phyloP scores from a whole-genome alignment of 495 filamentous ascomycete species.

The Tuber aestivum region DNA sequence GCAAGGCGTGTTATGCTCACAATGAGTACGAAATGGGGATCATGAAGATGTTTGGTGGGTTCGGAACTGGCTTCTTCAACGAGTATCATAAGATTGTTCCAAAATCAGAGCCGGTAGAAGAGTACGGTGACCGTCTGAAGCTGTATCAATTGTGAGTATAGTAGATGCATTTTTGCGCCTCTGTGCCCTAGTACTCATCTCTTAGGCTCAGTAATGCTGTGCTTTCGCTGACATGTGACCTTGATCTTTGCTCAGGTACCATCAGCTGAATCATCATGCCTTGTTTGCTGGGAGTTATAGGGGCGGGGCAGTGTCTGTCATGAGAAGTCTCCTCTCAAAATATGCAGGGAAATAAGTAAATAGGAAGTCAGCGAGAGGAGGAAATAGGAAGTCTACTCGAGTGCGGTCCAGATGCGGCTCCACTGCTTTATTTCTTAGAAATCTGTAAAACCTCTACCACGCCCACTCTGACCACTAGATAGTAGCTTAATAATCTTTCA shows the following conservation, averaged over 20 bases:
- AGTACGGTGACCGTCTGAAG: slow-evolving; percentile 73
- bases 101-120: slow-evolving; percentile 72
- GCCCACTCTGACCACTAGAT: slow-evolving; percentile 1
- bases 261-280: slow-evolving; percentile 83
- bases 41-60: slow-evolving; percentile 95
- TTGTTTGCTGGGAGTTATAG: slow-evolving; percentile 76
- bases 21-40: slow-evolving; percentile 86
- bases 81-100: slow-evolving; percentile 69
- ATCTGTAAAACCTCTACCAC: slow-evolving; percentile 1
- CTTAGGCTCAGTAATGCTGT: background rate
- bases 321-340: slow-evolving; percentile 62
- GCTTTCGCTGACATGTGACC: slow-evolving; percentile 14
- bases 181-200: background rate
- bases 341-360: slow-evolving; percentile 48
- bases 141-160: slow-evolving; percentile 74
- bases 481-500: background rate
- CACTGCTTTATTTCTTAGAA: slow-evolving; percentile 1
- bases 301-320: slow-evolving; percentile 65
- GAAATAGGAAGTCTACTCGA: background rate
- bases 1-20: slow-evolving; percentile 69
- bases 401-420: slow-evolving; percentile 1
- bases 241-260: slow-evolving; percentile 54
- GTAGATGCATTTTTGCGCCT: slow-evolving; percentile 5
- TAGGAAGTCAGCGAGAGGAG: background rate
- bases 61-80: slow-evolving; percentile 62